Base-by-base conservation (phyloP, 2,329 filamentous ascomycete genomes). In the Penicillium italicum region DNA sequence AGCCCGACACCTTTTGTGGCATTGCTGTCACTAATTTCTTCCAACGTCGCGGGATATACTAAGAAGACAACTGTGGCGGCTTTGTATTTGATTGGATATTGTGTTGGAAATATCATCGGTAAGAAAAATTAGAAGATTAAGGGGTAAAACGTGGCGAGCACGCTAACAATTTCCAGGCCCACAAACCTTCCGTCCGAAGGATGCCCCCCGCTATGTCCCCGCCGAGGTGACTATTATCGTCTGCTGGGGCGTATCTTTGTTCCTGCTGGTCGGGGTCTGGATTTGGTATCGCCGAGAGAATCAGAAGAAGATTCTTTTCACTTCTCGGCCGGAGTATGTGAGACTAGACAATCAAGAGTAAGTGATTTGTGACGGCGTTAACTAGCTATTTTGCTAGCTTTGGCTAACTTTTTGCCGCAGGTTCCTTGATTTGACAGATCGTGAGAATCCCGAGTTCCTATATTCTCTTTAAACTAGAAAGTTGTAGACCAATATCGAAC, bases 311-410 rank as follows among this genome's bases (percentile, higher is more conserved):
- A 82, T 77, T 0, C 64, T 65, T 8, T 64, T 82, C 16, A 71
- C 83, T 40, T 78, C 78, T 1, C 72, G 75, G 48, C 80, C 83
- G 0, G 80, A 76, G 1, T 89, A 89, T 67, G 75, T 77, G 24
- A 85, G 80, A 69, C 58, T 88, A 51, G 82, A 85, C 68, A 87
- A 88, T 58, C 85, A 88, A 69, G 86, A 88, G 76, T 88, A 68
- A 67, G 69, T 46, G 36, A n/a, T 40, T 31, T 14, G 9, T 11
- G n/a, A 10, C 9, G 8, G 2, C 11, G 4, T 14, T 10, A 10
- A 6, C 18, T n/a, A 24, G 2, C 1, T 11, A 10, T 8, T 33
- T 44, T 16, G 6, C 6, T 22, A 22, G 22, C 11, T 28, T n/a
- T 18, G 4, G 30, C 28, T 45, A 33, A 33, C 20, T 33, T 31